These are phyloP conservation scores for Trichoderma semiorbis DNA, from an alignment of 2,329 filamentous ascomycete genomes.

Conservation along the genomic window DNA sequence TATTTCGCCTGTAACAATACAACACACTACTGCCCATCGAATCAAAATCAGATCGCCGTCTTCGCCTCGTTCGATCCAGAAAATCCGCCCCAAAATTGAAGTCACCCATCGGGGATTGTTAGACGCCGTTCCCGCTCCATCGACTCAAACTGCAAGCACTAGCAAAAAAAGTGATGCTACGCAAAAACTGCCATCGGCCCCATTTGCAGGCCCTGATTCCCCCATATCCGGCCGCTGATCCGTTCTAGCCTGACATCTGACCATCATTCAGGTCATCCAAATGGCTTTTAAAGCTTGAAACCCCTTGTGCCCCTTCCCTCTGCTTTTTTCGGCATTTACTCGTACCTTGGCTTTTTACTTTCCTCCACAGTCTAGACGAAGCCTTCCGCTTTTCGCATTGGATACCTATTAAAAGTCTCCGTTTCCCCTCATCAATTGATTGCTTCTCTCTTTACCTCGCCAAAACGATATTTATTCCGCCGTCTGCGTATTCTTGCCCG, in stretches of 20 bases:
- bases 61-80: slow-evolving; percentile 4
- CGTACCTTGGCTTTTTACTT: neutral
- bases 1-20: neutral
- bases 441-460: neutral
- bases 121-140: neutral
- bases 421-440: slow-evolving; percentile 2
- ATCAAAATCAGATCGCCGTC: neutral
- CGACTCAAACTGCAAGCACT: neutral
- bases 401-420: neutral
- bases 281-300: neutral
- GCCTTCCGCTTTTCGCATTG: neutral
- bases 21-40: neutral
- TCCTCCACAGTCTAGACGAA: neutral
- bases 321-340: neutral
- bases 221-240: slow-evolving; percentile 5
- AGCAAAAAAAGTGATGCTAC: neutral
- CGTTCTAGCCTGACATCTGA: slow-evolving; percentile 13
- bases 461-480: neutral
- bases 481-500: neutral
- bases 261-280: neutral
- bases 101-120: neutral
- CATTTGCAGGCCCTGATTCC: neutral
- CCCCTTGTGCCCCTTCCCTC: slow-evolving; percentile 7
- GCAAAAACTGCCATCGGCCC: neutral
- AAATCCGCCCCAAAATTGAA: neutral